Base-by-base conservation (phyloP, 805 yeast genomes). In the Deakozyma indianensis region DNA sequence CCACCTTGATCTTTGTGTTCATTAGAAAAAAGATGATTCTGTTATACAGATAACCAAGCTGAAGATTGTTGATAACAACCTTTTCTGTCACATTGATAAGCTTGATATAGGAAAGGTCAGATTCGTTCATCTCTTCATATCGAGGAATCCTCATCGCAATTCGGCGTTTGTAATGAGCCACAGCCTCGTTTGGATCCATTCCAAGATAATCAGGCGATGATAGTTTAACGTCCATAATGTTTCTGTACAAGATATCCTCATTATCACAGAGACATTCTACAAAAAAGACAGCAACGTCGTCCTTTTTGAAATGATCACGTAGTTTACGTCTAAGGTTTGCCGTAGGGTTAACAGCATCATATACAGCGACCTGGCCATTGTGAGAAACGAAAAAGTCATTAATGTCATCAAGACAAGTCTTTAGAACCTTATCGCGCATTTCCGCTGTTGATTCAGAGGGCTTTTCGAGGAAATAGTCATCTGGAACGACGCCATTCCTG, bases 341-440 rank as follows among this genome's bases (percentile, higher is more conserved):
- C 42, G 81, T 66, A 3, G 92, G 95, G 60, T 92, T 92, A 43
- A 92, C 83, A 0, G 97, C 97, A 63, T 92, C 99, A 62, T 84
- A 92, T 21, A 92, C 84, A 3, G 95, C 98, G 25, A 92, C 85
- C 64, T 92, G 98, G 9, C 97, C 97, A 56, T 76, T 77, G 50
- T 80, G 85, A 23, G 73, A 72, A 50, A 75, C 73, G 61, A 85
- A 86, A 56, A 83, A 87, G 22, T 68, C 65, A 46, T 73, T 58
- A 60, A 90, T 78, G 58, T 86, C 96, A 42, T 64, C 64, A 32
- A 83, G 60, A 53, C 94, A 85, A 35, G 74, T 71, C 41, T 73
- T 67, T 38, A 81, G 69, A 21, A 88, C 73, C 50, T 70, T 65
- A 35, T 69, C 68, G 43, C 94, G 74, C 43, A 78, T 65, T 42